A percentile compares a stretch with the other conserved stretches of the same genome.
Conservation (phyloP, 805 yeast genomes). For the Candida cerambycidarum region DNA sequence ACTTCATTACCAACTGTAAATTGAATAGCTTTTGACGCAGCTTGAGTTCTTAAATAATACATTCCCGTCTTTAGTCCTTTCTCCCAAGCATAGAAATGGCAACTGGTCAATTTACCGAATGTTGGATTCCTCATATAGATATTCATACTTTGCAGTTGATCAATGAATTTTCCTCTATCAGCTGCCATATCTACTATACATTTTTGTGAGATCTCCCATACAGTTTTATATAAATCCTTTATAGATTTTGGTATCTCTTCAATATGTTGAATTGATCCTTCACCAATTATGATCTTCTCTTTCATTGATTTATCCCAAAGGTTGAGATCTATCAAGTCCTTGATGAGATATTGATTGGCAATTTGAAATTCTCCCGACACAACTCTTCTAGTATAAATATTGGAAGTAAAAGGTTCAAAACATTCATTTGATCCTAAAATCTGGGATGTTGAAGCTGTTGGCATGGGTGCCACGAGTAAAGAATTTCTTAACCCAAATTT, state of each 20-base stretch:
- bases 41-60: slow-evolving; percentile 41
- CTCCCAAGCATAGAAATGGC: slow-evolving; percentile 44
- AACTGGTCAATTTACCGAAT: slow-evolving; percentile 41
- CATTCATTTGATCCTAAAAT: slow-evolving; percentile 92
- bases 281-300: slow-evolving; percentile 67
- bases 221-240: slow-evolving; percentile 84
- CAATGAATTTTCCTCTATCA: slow-evolving; percentile 69
- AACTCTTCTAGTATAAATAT: slow-evolving; percentile 87
- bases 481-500: slow-evolving; percentile 82
- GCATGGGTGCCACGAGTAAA: slow-evolving; percentile 91
- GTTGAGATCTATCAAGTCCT: slow-evolving; percentile 78
- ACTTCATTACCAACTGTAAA: slow-evolving; percentile 26
- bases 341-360: slow-evolving; percentile 81
- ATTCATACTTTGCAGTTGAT: slow-evolving; percentile 50
- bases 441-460: slow-evolving; percentile 97
- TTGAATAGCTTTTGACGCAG: slow-evolving; percentile 38
- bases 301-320: slow-evolving; percentile 82
- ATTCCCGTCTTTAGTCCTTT: slow-evolving; percentile 40
- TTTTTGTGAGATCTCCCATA: slow-evolving; percentile 94
- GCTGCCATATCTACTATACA: slow-evolving; percentile 84
- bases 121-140: slow-evolving; percentile 38
- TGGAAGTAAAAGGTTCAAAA: slow-evolving; percentile 94
- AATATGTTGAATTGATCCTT: slow-evolving; percentile 84
- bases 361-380: slow-evolving; percentile 92
- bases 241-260: slow-evolving; percentile 71